A percentile compares a stretch with the other conserved stretches of the same genome.
Conservation (phyloP, 1,284 basidiomycete species). For the Apiotrichum veenhuisii region DNA sequence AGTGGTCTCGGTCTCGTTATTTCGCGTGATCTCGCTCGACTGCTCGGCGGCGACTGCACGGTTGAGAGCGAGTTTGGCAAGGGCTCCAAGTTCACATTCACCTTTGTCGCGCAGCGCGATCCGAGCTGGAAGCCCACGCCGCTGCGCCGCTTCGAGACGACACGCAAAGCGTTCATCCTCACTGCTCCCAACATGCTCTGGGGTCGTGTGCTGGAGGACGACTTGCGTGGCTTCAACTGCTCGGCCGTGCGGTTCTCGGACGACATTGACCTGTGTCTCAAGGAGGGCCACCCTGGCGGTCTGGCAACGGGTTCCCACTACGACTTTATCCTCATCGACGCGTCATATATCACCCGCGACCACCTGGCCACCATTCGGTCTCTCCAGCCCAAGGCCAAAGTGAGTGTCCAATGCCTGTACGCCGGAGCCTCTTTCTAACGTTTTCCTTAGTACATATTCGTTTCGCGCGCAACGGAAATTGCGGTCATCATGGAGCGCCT, state of each 20-base stretch:
- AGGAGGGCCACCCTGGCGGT: constrained; percentile 20
- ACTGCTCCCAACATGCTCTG: constrained; percentile 21
- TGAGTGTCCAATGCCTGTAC: constrained; percentile 4
- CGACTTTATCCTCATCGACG: constrained; percentile 30
- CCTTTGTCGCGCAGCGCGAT: constrained; percentile 30
- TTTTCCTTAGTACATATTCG: constrained; percentile 30
- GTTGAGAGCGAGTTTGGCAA: constrained; percentile 43
- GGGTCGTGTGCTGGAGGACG: constrained; percentile 33
- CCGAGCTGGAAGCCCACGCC: constrained; percentile 10
- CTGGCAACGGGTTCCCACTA: constrained; percentile 21
- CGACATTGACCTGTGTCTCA: constrained; percentile 16
- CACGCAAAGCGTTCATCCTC: constrained; percentile 27
- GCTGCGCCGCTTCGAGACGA: constrained; percentile 7
- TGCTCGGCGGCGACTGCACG: constrained; percentile 45
- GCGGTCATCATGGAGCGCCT: constrained; percentile 20
- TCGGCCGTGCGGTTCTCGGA: constrained; percentile 31
- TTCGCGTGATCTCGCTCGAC: constrained; percentile 36
- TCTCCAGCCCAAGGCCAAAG: constrained; percentile 32
- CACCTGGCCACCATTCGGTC: constrained; percentile 19
- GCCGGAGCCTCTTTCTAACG: neutral
- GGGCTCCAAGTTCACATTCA: constrained; percentile 45
- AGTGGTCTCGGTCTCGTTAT: constrained; percentile 46
- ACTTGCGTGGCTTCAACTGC: constrained; percentile 29
- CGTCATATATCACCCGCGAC: constrained; percentile 14
- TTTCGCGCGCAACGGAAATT: constrained; percentile 34